Percentiles rank a stretch among this genome's conserved stretches.
phyloP scores from a whole-genome alignment of 2,329 filamentous ascomycete species.

The Seiridium cupressi region DNA sequence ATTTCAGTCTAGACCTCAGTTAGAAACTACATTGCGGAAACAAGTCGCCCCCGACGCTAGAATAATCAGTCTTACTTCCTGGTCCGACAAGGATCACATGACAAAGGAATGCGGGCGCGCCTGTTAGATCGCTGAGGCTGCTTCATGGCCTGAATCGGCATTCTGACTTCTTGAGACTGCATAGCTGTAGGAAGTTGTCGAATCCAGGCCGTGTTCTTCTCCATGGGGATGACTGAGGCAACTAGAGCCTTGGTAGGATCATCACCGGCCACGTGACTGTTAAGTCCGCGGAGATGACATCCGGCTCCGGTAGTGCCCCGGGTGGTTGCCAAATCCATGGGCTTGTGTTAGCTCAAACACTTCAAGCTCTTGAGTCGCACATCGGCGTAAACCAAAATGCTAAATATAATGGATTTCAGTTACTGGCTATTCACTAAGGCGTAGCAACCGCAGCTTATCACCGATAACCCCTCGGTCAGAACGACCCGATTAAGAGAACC shows the following conservation, averaged over 20 bases:
- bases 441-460: too few species aligned
- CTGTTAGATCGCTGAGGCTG: slow-evolving; percentile 4
- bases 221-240: background rate
- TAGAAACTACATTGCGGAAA: background rate
- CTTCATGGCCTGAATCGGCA: background rate
- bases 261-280: background rate
- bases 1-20: slow-evolving; percentile 19
- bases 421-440: too few species aligned
- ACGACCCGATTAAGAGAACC: too few species aligned
- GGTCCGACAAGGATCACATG: slow-evolving; percentile 19
- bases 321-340: too few species aligned
- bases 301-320: background rate
- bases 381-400: too few species aligned
- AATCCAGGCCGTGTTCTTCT: background rate
- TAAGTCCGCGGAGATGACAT: background rate
- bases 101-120: slow-evolving; percentile 16
- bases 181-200: background rate
- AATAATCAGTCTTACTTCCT: slow-evolving; percentile 13
- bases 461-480: too few species aligned
- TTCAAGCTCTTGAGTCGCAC: too few species aligned
- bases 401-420: too few species aligned
- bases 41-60: too few species aligned
- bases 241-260: background rate
- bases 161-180: slow-evolving; percentile 8
- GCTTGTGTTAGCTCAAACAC: too few species aligned